Conservation (phyloP, 768 basidiomycete species). For the Gloeopeniophorella convolvens region DNA sequence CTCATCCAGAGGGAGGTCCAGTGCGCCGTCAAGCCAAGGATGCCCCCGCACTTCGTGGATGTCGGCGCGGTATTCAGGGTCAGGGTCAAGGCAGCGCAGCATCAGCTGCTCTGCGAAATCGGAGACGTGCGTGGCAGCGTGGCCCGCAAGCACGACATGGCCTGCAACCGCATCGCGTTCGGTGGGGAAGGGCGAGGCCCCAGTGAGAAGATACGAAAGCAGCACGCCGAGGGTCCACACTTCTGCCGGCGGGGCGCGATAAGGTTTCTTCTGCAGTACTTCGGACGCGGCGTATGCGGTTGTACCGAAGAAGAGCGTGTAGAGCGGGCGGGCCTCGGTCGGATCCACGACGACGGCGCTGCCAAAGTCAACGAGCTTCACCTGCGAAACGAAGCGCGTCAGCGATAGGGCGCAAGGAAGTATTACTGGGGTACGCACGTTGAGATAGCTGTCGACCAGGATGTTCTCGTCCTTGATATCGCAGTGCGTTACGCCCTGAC, state of each 20-base stretch:
- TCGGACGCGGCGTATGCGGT: slow-evolving; percentile 96
- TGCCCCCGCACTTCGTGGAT: slow-evolving; percentile 79
- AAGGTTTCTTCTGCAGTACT: slow-evolving; percentile 79
- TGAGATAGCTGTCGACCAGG: slow-evolving; percentile 67
- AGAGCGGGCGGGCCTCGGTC: slow-evolving; percentile 51
- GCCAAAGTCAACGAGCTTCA: slow-evolving; percentile 96
- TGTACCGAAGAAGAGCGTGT: slow-evolving; percentile 84
- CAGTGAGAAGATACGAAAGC: slow-evolving; percentile 90
- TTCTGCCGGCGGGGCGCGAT: slow-evolving; percentile 91
- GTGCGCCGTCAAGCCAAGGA: slow-evolving; percentile 59
- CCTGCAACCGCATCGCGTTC: slow-evolving; percentile 73
- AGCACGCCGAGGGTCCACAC: slow-evolving; percentile 96
- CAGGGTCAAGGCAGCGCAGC: slow-evolving; percentile 74
- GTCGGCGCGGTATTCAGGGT: slow-evolving; percentile 73
- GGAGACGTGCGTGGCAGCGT: slow-evolving; percentile 19
- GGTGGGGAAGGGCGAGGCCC: slow-evolving; percentile 87
- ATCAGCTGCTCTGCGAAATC: slow-evolving; percentile 53
- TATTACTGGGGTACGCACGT: slow-evolving; percentile 35
- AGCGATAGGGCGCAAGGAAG: slow-evolving; percentile 14
- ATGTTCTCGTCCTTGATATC: slow-evolving; percentile 98
- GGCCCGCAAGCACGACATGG: slow-evolving; percentile 40
- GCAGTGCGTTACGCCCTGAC: slow-evolving; percentile 83
- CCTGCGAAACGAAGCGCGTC: slow-evolving; percentile 35
- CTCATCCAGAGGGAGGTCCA: slow-evolving; percentile 22
- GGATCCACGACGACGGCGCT: slow-evolving; percentile 76